phyloP scores from a whole-genome alignment of 345 rosid genomes.

The Ceriops decandra region DNA sequence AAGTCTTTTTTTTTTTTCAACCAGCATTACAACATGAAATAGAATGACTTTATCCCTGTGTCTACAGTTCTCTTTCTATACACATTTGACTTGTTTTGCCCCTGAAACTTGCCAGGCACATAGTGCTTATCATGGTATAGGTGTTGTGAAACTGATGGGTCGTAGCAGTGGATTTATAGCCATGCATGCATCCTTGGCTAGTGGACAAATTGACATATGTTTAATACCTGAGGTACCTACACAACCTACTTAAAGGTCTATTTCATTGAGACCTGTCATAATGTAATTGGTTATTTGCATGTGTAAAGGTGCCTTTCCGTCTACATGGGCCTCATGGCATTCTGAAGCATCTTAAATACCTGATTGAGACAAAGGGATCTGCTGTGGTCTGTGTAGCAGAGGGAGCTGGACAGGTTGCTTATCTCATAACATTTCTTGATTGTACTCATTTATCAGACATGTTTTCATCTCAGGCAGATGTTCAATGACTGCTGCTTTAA shows the following conservation, averaged over 20 bases:
- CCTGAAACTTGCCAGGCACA: constrained; percentile 55
- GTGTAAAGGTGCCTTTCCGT: constrained; percentile 67
- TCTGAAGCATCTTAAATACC: constrained; percentile 76
- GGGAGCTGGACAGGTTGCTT: constrained; percentile 96
- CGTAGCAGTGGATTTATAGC: constrained; percentile 97
- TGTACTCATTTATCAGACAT: background rate
- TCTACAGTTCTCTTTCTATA: constrained; percentile 14
- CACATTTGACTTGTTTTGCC: background rate
- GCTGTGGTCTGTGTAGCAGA: constrained; percentile 98
- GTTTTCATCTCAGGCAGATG: background rate
- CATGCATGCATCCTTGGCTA: constrained; percentile 95
- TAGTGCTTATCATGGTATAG: constrained; percentile 96
- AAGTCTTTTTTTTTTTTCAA: background rate
- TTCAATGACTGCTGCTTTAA: background rate
- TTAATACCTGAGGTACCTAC: constrained; percentile 91
- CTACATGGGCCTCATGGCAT: constrained; percentile 93
- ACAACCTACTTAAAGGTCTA: background rate
- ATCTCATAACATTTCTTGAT: background rate
- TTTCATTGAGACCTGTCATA: background rate
- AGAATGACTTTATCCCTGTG: constrained; percentile 5
- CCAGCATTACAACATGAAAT: background rate
- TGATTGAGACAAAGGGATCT: constrained; percentile 91
- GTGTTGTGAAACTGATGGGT: constrained; percentile 95
- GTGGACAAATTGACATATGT: constrained; percentile 96
- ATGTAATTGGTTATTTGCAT: constrained; percentile 12